These are phyloP conservation scores for Amaranthus palmeri DNA, from an alignment of 148 eudicot species.

Conservation along the genomic window DNA sequence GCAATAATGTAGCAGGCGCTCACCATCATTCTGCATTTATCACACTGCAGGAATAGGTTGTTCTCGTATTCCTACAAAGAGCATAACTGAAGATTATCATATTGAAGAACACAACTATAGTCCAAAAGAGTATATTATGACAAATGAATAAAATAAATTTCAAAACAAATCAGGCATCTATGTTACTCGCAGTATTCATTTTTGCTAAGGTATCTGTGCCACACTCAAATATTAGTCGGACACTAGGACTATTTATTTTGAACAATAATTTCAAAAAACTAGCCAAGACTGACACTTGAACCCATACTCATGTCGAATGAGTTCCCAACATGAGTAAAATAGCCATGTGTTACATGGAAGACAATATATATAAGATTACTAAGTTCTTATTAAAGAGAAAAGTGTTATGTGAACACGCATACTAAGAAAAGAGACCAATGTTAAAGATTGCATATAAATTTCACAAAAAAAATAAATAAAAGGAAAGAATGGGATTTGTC, in stretches of 20 bases:
- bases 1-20: slow-evolving; percentile 18
- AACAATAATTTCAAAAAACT: too few species aligned
- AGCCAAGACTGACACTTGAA: too few species aligned
- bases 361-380: background rate
- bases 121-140: background rate
- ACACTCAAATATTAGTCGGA: too few species aligned
- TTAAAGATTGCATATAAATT: background rate
- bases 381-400: background rate
- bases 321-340: too few species aligned
- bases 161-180: background rate
- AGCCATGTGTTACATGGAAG: background rate
- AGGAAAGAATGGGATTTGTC: slow-evolving; percentile 4
- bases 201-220: too few species aligned
- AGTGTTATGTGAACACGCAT: background rate
- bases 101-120: background rate
- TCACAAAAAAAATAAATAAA: background rate
- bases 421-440: background rate
- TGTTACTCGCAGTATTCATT: too few species aligned
- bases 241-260: too few species aligned
- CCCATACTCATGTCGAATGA: too few species aligned
- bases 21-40: slow-evolving; percentile 99
- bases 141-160: background rate
- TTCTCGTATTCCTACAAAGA: slow-evolving; percentile 79
- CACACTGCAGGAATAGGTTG: slow-evolving; percentile 94
- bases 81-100: slow-evolving; percentile 14